Evolutionary conservation across 2,329 filamentous ascomycete genomes (phyloP), one percentile per base, ranked within the genome.

Genomic region (Alternaria conjuncta): DNA sequence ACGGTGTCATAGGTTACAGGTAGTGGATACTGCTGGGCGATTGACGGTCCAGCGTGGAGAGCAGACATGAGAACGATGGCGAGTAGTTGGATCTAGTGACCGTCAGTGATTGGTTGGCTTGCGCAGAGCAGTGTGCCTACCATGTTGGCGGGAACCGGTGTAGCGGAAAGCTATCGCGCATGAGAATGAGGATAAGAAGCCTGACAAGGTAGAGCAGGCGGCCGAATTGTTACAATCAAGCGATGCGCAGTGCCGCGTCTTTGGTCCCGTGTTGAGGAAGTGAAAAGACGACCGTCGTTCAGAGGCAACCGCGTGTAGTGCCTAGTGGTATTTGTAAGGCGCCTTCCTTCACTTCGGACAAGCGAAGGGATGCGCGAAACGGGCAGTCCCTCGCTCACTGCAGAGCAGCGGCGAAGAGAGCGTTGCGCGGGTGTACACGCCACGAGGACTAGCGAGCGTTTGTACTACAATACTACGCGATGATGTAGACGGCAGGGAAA

Each of bases 1-100:
- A 86, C 86, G 46, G 86, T 89, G 51, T 79, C 68, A 63, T 82
- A 83, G 55, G 75, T 71, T 50, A 76, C 70, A 28, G 76, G 75
- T 15, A 78, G 78, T n/a, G 80, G 79, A 44, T 78, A 81, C 60
- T 83, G 82, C 64, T 83, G 82, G n/a, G 82, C 81, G 57, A 64
- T 47, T 28, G 71, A 70, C 43, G 61, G 54, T 18, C 46, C 46
- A 54, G 62, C 21, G 41, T 71, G 54, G 55, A 73, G 54, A 57
- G 54, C 41, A 46, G 60, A 63, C 10, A 55, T 51, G 45, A 69
- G 21, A 70, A 69, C 57, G 68, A 75, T 58, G 25, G 32, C 55
- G 6, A 32, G 15, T 63, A 60, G 30, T 45, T 45, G 60, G 20
- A 54, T 46, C 60, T 63, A 21, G 7, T 11, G 21, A 13, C n/a